These are phyloP conservation scores for Calonectria pteridis DNA, from an alignment of 2,329 filamentous ascomycete genomes.

Conservation along the genomic window DNA sequence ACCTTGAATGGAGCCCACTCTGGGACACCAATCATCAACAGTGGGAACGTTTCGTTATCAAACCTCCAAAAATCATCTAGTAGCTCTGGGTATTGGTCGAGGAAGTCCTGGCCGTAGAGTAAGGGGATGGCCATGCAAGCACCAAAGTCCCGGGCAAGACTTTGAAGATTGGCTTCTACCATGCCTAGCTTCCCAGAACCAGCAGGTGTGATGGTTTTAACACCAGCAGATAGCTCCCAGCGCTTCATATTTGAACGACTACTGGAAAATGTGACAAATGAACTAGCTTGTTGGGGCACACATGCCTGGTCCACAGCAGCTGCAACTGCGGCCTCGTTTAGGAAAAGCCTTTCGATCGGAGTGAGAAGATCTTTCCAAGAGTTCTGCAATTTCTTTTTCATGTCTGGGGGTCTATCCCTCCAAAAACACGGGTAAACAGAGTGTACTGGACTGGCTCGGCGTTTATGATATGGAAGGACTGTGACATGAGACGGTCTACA, in stretches of 20 bases:
- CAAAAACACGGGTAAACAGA: conserved; percentile 35
- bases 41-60: conserved; percentile 37
- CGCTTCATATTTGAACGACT: conserved; percentile 21
- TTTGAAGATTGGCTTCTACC: conserved; percentile 30
- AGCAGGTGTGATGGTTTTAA: conserved; percentile 7
- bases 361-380: conserved; percentile 27
- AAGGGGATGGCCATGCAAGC: conserved; percentile 40
- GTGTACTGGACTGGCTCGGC: conserved; percentile 29
- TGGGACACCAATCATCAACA: conserved; percentile 37
- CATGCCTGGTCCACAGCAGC: conserved; percentile 33
- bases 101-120: conserved; percentile 39
- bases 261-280: conserved; percentile 33
- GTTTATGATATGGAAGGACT: conserved; percentile 28
- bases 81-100: conserved; percentile 27
- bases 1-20: conserved; percentile 35
- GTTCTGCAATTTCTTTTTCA: conserved; percentile 21
- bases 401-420: conserved; percentile 11
- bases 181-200: neutral
- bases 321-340: conserved; percentile 38
- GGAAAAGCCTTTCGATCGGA: conserved; percentile 33
- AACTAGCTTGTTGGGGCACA: conserved; percentile 26
- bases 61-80: conserved; percentile 40
- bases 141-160: conserved; percentile 35
- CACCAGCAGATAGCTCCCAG: conserved; percentile 37
- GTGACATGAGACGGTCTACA: conserved; percentile 33